Evolutionary conservation across 2,329 filamentous ascomycete species (phyloP).

Genomic region (Ascochyta clinopodiicola): DNA sequence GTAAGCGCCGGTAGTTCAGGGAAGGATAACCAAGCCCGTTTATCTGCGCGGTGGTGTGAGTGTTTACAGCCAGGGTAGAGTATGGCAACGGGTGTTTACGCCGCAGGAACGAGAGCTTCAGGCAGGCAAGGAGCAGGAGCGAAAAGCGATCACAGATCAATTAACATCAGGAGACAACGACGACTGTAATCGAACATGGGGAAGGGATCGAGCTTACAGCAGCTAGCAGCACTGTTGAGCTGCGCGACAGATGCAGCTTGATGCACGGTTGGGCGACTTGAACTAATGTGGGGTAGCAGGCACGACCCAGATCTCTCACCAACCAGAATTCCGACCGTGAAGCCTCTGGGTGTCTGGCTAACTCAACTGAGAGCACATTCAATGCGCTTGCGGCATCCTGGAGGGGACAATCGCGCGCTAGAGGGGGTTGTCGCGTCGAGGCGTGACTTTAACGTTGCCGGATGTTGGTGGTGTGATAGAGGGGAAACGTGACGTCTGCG

Average conservation of each 20-base stretch:
- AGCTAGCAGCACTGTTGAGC: constrained; percentile 31
- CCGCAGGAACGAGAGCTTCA: constrained; percentile 10
- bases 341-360: constrained; percentile 17
- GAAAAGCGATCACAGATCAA: constrained; percentile 9
- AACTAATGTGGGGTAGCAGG: constrained; percentile 35
- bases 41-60: constrained; percentile 4
- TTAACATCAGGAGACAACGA: constrained; percentile 15
- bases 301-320: constrained; percentile 13
- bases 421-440: constrained; percentile 15
- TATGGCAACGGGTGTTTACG: constrained; percentile 13
- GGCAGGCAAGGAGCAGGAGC: constrained; percentile 9
- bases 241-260: constrained; percentile 18
- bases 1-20: constrained; percentile 10
- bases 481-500: constrained; percentile 22
- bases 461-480: constrained; percentile 19
- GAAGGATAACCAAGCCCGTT: constrained; percentile 4
- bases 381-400: constrained; percentile 26
- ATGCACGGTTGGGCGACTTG: constrained; percentile 28
- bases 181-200: constrained; percentile 20
- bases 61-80: constrained; percentile 13
- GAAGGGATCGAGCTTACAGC: constrained; percentile 22
- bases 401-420: constrained; percentile 12
- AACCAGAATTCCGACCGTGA: constrained; percentile 8
- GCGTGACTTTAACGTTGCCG: constrained; percentile 20
- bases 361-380: constrained; percentile 18